Conservation (phyloP, 495 filamentous ascomycete species). For the Bacidia rubella region DNA sequence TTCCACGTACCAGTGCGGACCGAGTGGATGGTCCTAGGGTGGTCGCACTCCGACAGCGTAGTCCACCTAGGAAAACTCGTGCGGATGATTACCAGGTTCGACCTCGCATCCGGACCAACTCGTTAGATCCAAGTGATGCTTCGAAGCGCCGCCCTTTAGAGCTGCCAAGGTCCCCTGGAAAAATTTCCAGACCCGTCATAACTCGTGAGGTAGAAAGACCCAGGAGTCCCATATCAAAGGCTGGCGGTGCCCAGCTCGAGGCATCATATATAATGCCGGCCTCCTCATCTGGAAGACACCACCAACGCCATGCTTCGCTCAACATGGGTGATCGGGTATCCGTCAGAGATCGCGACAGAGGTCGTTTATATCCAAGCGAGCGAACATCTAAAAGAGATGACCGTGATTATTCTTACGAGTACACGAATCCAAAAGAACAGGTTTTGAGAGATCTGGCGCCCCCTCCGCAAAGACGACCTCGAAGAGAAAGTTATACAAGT, state of each 20-base stretch:
- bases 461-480: constrained; percentile 32
- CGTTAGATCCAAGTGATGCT: constrained; percentile 9
- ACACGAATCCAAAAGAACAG: constrained; percentile 44
- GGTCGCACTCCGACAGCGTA: constrained; percentile 6
- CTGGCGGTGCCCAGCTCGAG: constrained; percentile 11
- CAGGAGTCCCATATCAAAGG: constrained; percentile 14
- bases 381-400: constrained; percentile 29
- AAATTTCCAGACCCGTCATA: constrained; percentile 14
- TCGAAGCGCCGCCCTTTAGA: constrained; percentile 13
- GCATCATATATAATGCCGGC: constrained; percentile 17
- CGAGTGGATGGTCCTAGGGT: constrained; percentile 11
- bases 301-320: constrained; percentile 16
- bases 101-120: constrained; percentile 8
- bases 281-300: constrained; percentile 14
- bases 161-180: constrained; percentile 11
- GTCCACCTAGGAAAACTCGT: constrained; percentile 12
- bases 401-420: constrained; percentile 56
- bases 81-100: constrained; percentile 16
- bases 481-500: constrained; percentile 36
- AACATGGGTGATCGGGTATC: constrained; percentile 9
- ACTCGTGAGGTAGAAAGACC: constrained; percentile 16
- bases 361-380: constrained; percentile 5
- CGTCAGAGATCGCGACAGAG: constrained; percentile 8
- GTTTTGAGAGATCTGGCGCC: constrained; percentile 56
- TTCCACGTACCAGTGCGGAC: constrained; percentile 15